Conservation (phyloP, 495 filamentous ascomycete genomes). For the Antarctomyces pellizariae region DNA sequence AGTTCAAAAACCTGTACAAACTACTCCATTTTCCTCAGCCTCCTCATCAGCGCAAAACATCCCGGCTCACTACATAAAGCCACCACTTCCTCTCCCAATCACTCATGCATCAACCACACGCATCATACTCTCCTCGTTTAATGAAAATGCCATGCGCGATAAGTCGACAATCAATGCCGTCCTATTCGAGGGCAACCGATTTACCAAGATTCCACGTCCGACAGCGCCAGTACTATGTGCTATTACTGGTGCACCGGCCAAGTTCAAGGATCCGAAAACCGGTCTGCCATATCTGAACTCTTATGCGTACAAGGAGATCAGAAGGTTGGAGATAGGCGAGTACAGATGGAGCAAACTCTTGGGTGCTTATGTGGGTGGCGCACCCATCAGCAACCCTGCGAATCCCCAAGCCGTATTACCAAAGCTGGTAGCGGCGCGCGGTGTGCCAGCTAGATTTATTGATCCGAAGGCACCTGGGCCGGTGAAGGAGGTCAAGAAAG, state of each 20-base stretch:
- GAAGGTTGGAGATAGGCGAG: conserved; percentile 35
- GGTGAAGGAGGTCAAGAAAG: conserved; percentile 13
- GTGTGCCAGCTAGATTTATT: conserved; percentile 46
- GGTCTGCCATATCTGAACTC: conserved; percentile 51
- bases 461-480: no score
- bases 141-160: not conserved
- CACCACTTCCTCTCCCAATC: conserved; percentile 1
- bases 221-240: conserved; percentile 49
- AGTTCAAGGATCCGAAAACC: conserved; percentile 54
- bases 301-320: conserved; percentile 52
- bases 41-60: conserved; percentile 4
- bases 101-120: no score
- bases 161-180: conserved; percentile 1
- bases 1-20: conserved; percentile 3
- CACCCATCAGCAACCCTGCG: no score
- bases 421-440: conserved; percentile 31
- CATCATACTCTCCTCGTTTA: no score
- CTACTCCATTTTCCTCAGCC: conserved; percentile 7
- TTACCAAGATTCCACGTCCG: no score
- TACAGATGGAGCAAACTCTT: conserved; percentile 56
- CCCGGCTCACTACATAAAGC: conserved; percentile 1
- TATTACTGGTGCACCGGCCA: conserved; percentile 58
- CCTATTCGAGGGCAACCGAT: no score
- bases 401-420: no score
- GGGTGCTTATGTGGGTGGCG: conserved; percentile 60